phyloP scores from a whole-genome alignment of 2,329 filamentous ascomycete species.

The Phialocephala subalpina region DNA sequence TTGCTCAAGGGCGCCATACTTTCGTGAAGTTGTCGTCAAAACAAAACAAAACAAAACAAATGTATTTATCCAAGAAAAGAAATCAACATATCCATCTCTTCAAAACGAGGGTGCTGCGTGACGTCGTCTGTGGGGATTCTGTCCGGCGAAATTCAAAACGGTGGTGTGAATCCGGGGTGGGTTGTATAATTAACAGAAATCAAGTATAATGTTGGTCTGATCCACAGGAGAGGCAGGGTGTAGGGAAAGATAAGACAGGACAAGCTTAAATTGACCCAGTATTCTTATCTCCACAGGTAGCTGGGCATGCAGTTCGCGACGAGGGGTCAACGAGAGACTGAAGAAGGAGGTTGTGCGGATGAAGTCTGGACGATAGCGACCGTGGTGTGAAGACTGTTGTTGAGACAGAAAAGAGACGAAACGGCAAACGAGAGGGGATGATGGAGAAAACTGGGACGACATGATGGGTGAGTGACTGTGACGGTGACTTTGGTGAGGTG shows the following conservation, averaged over 20 bases:
- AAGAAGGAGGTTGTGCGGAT: not conserved
- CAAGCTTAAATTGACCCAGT: constrained; percentile 3
- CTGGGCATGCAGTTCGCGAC: not conserved
- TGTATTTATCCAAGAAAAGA: not conserved
- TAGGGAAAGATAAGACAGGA: constrained; percentile 1
- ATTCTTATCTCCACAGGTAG: not conserved
- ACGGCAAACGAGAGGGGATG: not conserved
- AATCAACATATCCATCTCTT: constrained; percentile 4
- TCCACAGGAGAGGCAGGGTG: not conserved
- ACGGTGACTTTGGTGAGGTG: not conserved
- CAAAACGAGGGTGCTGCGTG: not conserved
- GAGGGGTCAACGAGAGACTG: not conserved
- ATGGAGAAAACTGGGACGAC: not conserved
- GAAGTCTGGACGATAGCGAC: not conserved
- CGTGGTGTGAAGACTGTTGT: not conserved
- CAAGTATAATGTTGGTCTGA: constrained; percentile 6
- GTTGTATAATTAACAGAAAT: not conserved
- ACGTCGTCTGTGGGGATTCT: not conserved
- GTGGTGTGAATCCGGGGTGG: constrained; percentile 8
- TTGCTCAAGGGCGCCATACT: constrained; percentile 27
- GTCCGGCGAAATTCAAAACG: not conserved
- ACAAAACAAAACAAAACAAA: not conserved
- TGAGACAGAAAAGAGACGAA: not conserved
- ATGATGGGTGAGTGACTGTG: not conserved
- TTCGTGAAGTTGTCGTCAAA: not conserved